Percentiles rank a stretch among this genome's conserved stretches.
Evolutionary conservation across 202 grass and related monocot species (phyloP).

Genomic region (Panicum hallii): DNA sequence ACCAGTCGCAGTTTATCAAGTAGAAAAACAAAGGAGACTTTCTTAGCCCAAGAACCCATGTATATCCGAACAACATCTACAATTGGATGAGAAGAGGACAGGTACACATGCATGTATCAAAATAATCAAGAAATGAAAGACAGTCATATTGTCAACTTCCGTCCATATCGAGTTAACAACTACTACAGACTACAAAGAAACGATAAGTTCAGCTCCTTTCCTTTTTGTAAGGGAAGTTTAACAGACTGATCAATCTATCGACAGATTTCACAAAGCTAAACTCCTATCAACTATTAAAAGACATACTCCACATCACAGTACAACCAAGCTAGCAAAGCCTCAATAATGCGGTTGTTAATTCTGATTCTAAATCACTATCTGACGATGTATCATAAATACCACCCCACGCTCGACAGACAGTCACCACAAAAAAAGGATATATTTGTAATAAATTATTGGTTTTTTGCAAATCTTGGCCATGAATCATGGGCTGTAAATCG

Average conservation of each 20-base stretch:
- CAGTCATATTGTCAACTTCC: background rate
- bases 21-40: background rate
- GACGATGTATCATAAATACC: background rate
- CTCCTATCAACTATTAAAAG: background rate
- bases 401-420: background rate
- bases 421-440: background rate
- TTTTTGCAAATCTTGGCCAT: background rate
- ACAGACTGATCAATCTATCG: background rate
- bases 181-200: background rate
- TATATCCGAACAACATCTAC: background rate
- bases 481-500: background rate
- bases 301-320: background rate
- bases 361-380: background rate
- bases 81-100: background rate
- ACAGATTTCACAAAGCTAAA: background rate
- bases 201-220: background rate
- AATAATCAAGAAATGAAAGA: background rate
- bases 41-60: background rate
- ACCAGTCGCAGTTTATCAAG: background rate
- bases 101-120: conserved; percentile 1
- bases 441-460: background rate
- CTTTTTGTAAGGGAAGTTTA: background rate
- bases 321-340: background rate
- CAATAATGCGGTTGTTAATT: conserved; percentile 44
- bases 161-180: conserved; percentile 19